Conservation (phyloP, 352 stramenopile genomes). For the Phytophthora pinifolia region DNA sequence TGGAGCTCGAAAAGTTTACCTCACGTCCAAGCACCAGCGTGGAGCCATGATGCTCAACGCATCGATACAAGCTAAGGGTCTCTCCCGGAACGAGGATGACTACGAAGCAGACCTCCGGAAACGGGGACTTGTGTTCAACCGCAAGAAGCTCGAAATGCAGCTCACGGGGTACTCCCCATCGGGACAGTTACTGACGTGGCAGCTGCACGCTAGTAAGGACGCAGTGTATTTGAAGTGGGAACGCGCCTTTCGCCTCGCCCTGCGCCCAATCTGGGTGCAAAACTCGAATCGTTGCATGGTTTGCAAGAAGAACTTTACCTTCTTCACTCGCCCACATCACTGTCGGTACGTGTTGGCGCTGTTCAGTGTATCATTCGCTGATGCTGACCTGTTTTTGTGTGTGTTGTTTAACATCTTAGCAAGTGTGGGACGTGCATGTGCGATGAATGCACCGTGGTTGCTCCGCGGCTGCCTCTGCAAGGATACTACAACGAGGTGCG, state of each 20-base stretch:
- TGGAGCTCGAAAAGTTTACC: constrained; percentile 39
- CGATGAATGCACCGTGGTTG: constrained; percentile 63
- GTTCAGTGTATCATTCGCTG: no score
- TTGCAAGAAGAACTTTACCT: constrained; percentile 54
- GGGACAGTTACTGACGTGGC: constrained; percentile 66
- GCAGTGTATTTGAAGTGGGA: constrained; percentile 74
- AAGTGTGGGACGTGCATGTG: constrained; percentile 79
- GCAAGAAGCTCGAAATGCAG: constrained; percentile 71
- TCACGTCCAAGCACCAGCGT: constrained; percentile 63
- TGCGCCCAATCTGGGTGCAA: constrained; percentile 68
- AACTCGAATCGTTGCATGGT: constrained; percentile 64
- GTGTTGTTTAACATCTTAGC: constrained; percentile 5
- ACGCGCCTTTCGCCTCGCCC: constrained; percentile 60
- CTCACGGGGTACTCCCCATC: constrained; percentile 65
- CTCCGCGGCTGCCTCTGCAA: constrained; percentile 61
- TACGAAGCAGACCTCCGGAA: constrained; percentile 55
- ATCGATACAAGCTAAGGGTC: constrained; percentile 53
- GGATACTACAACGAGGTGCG: constrained; percentile 71
- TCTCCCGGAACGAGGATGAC: constrained; percentile 51
- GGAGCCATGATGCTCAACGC: constrained; percentile 78
- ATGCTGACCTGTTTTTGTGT: no score
- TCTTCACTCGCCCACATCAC: constrained; percentile 68
- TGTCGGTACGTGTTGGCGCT: constrained; percentile 40
- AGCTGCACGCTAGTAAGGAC: constrained; percentile 59
- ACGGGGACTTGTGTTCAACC: constrained; percentile 62